phyloP scores from a whole-genome alignment of 2,329 filamentous ascomycete genomes.

The Geosmithia flava region DNA sequence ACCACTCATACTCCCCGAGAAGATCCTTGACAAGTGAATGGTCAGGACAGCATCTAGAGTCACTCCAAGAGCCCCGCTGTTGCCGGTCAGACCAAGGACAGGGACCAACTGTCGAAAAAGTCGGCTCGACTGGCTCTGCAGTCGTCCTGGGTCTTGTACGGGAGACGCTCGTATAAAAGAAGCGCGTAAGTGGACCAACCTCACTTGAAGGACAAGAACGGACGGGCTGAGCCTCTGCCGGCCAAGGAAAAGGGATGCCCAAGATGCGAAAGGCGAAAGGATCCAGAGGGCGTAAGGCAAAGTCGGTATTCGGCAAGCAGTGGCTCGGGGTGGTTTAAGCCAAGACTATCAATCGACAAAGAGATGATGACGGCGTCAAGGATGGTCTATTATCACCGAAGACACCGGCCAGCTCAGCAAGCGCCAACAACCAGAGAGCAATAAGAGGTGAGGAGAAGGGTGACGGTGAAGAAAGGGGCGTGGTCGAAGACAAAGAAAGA shows the following conservation, averaged over 20 bases:
- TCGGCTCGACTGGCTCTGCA: neutral
- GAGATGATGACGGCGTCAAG: neutral
- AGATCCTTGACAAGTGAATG: neutral
- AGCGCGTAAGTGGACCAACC: neutral
- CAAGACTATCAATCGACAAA: neutral
- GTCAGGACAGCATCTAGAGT: neutral
- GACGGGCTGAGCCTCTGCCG: too few species aligned
- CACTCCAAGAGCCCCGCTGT: neutral
- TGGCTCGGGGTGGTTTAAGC: neutral
- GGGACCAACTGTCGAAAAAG: neutral
- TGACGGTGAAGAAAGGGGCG: neutral
- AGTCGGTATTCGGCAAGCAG: neutral
- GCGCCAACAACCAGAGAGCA: neutral
- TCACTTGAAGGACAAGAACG: neutral
- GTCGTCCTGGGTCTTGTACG: too few species aligned
- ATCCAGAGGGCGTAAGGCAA: neutral
- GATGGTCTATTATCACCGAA: neutral
- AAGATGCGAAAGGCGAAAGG: neutral
- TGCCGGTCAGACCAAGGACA: neutral
- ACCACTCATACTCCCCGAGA: conserved; percentile 1
- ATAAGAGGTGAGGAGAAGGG: neutral
- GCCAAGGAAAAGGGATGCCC: neutral
- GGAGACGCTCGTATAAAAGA: too few species aligned
- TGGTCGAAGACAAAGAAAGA: neutral
- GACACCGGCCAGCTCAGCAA: neutral